phyloP scores from a whole-genome alignment of 1,284 basidiomycete species.

The Irpex rosettiformis region DNA sequence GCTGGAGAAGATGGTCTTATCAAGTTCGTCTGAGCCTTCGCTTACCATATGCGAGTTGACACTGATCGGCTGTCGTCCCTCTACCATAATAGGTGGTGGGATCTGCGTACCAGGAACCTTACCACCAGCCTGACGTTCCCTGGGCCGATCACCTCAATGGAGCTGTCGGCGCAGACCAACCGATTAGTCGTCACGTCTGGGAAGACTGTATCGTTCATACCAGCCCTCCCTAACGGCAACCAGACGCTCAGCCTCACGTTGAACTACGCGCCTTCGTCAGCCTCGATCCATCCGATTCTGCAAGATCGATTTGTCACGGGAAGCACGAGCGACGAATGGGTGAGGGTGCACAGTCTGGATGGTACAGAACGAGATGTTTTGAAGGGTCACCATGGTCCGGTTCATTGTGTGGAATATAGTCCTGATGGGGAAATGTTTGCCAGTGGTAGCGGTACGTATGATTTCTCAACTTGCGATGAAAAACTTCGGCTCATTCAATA shows the following conservation, averaged over 20 bases:
- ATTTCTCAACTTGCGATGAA: constrained; percentile 9
- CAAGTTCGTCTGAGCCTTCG: constrained; percentile 53
- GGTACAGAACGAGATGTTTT: constrained; percentile 89
- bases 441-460: constrained; percentile 82
- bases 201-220: constrained; percentile 87
- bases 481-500: constrained; percentile 13
- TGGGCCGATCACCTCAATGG: constrained; percentile 90
- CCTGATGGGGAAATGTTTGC: constrained; percentile 99
- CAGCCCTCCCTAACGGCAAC: constrained; percentile 53
- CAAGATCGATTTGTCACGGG: constrained; percentile 94
- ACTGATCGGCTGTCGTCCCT: neutral
- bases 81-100: constrained; percentile 81
- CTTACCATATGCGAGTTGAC: neutral
- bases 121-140: constrained; percentile 74
- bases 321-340: constrained; percentile 92
- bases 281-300: constrained; percentile 86
- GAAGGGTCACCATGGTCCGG: constrained; percentile 97
- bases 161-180: constrained; percentile 81
- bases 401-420: constrained; percentile 90
- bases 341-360: constrained; percentile 89
- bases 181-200: constrained; percentile 90
- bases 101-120: constrained; percentile 75
- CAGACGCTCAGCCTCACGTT: constrained; percentile 68
- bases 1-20: constrained; percentile 91
- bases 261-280: constrained; percentile 84